These are phyloP conservation scores for Metschnikowia peoriensis DNA, from an alignment of 805 yeast genomes.

Conservation along the genomic window DNA sequence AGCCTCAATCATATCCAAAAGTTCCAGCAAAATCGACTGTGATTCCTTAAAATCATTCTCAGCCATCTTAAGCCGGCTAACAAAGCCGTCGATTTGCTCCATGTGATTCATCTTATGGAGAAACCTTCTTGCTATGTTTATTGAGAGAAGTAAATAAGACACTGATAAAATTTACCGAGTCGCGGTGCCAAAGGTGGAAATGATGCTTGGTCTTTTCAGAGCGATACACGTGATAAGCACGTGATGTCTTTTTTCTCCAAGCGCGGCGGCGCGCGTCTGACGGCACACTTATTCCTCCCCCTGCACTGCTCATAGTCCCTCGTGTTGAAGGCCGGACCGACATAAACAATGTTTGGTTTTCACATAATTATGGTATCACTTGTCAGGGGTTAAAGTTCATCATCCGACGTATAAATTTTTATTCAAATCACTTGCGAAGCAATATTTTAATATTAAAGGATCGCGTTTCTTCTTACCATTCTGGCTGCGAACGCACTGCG, in stretches of 20 bases:
- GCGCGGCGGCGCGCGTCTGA: too few relatives aligned
- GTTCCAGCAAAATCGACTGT: conserved; percentile 72
- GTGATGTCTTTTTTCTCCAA: conserved; percentile 12
- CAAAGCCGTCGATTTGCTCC: conserved; percentile 66
- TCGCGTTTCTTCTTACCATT: neutral
- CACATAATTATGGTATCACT: too few relatives aligned
- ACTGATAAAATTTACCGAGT: conserved; percentile 5
- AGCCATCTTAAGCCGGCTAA: conserved; percentile 55
- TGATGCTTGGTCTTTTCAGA: neutral
- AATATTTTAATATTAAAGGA: neutral
- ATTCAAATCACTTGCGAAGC: too few relatives aligned
- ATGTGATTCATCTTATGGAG: conserved; percentile 39
- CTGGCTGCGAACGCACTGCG: too few relatives aligned
- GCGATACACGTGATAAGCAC: conserved; percentile 26
- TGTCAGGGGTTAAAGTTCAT: too few relatives aligned
- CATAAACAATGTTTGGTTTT: too few relatives aligned
- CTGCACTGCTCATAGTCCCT: too few relatives aligned
- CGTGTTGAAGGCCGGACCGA: too few relatives aligned
- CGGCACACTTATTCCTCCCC: neutral
- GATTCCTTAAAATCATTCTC: conserved; percentile 56
- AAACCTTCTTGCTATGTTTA: neutral
- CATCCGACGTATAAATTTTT: too few relatives aligned
- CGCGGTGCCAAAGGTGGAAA: conserved; percentile 11
- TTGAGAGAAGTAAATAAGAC: conserved; percentile 1
- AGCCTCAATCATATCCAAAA: conserved; percentile 83